phyloP scores from a whole-genome alignment of 2,329 filamentous ascomycete genomes.

The Purpureocillium lavendulum region DNA sequence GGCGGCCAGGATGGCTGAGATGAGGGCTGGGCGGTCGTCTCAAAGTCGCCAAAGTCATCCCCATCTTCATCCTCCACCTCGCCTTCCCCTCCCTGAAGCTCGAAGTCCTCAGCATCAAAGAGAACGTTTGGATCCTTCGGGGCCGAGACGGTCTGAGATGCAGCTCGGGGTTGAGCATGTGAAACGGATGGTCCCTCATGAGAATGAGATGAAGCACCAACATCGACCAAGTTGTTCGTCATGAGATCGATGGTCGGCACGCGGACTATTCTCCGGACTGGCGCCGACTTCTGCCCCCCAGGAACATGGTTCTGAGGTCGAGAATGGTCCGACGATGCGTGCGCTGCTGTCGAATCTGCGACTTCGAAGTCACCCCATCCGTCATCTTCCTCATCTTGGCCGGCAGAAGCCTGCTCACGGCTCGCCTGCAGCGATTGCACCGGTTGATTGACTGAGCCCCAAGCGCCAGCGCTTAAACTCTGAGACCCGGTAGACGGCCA shows the following conservation, averaged over 20 bases:
- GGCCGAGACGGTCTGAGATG: too few relatives aligned
- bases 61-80: slow-evolving; percentile 41
- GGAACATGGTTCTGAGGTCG: neutral
- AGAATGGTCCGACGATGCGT: neutral
- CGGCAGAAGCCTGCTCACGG: neutral
- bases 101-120: slow-evolving; percentile 57
- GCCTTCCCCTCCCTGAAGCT: slow-evolving; percentile 30
- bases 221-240: slow-evolving; percentile 40
- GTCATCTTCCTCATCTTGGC: slow-evolving; percentile 48
- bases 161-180: slow-evolving; percentile 6
- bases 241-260: slow-evolving; percentile 46
- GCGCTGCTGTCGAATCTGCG: slow-evolving; percentile 27
- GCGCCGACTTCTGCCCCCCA: neutral
- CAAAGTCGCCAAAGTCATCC: slow-evolving; percentile 54
- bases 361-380: slow-evolving; percentile 63
- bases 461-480: slow-evolving; percentile 9
- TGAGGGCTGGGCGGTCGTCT: slow-evolving; percentile 28
- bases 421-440: too few relatives aligned
- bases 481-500: slow-evolving; percentile 23
- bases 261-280: slow-evolving; percentile 18
- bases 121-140: slow-evolving; percentile 44
- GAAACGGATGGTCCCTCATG: slow-evolving; percentile 3
- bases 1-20: slow-evolving; percentile 8
- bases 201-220: slow-evolving; percentile 12
- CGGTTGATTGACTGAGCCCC: slow-evolving; percentile 5